These are phyloP conservation scores for Ceratocystis smalleyi DNA, from an alignment of 2,329 filamentous ascomycete genomes.

Conservation along the genomic window DNA sequence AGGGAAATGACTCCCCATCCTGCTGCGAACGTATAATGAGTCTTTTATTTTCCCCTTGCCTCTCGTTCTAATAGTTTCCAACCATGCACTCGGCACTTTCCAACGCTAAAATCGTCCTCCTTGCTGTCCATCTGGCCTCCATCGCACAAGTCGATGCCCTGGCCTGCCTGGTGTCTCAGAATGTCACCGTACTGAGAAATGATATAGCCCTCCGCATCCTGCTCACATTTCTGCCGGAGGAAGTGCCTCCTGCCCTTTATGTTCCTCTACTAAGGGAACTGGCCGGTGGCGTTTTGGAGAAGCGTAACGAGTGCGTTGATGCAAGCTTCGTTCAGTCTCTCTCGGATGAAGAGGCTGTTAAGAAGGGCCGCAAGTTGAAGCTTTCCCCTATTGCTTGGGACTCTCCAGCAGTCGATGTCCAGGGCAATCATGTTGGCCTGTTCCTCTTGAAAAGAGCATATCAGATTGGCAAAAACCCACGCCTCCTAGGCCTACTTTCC, in stretches of 20 bases:
- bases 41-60: not conserved
- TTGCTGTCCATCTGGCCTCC: constrained; percentile 55
- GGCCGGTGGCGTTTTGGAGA: constrained; percentile 31
- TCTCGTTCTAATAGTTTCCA: constrained; percentile 19
- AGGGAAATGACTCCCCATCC: not conserved
- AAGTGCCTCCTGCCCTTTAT: constrained; percentile 46
- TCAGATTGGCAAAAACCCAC: constrained; percentile 54
- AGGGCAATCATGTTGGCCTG: constrained; percentile 39
- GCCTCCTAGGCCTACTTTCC: constrained; percentile 53
- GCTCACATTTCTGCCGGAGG: constrained; percentile 64
- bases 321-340: constrained; percentile 39
- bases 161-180: constrained; percentile 40
- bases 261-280: constrained; percentile 45
- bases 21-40: not conserved
- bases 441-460: constrained; percentile 56
- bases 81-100: constrained; percentile 35
- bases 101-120: constrained; percentile 52
- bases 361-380: constrained; percentile 46
- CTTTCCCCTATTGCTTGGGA: constrained; percentile 42
- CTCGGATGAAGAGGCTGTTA: constrained; percentile 47
- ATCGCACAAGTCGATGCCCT: constrained; percentile 50
- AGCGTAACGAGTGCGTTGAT: constrained; percentile 33
- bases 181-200: constrained; percentile 42
- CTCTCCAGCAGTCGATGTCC: constrained; percentile 31
- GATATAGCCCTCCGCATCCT: constrained; percentile 57